Conservation (phyloP, 371 early-diverging fungal genomes). For the Syncephalastrum contaminatum region DNA sequence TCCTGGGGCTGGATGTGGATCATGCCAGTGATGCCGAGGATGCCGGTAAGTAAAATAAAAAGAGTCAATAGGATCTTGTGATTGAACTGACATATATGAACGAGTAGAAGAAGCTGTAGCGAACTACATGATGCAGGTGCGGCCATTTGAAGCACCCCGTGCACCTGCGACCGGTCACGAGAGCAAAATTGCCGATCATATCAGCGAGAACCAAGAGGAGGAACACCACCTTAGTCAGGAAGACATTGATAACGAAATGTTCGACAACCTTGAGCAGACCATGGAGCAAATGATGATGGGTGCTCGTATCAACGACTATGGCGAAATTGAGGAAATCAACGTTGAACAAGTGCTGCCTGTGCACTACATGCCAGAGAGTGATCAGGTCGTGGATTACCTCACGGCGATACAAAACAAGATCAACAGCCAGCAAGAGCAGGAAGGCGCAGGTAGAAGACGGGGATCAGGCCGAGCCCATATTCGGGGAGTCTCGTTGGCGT, state of each 20-base stretch:
- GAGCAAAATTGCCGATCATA: not conserved
- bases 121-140: constrained; percentile 29
- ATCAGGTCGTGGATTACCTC: constrained; percentile 40
- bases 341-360: constrained; percentile 26
- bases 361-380: constrained; percentile 45
- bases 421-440: constrained; percentile 6
- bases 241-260: too few species aligned
- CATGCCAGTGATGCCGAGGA: constrained; percentile 2
- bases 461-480: constrained; percentile 5
- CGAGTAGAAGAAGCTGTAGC: constrained; percentile 25
- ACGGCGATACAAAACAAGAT: constrained; percentile 29
- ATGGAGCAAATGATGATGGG: not conserved
- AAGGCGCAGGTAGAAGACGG: constrained; percentile 11
- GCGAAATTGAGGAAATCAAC: constrained; percentile 9
- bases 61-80: constrained; percentile 11
- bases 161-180: constrained; percentile 3
- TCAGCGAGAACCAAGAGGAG: not conserved
- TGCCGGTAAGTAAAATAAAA: constrained; percentile 4
- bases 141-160: constrained; percentile 36
- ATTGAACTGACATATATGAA: not conserved
- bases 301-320: not conserved
- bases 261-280: too few species aligned
- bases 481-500: constrained; percentile 1
- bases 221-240: not conserved
- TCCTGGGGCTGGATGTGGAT: constrained; percentile 8